These are phyloP conservation scores for Colletotrichum orbiculare DNA, from an alignment of 2,329 filamentous ascomycete species.

Conservation along the genomic window DNA sequence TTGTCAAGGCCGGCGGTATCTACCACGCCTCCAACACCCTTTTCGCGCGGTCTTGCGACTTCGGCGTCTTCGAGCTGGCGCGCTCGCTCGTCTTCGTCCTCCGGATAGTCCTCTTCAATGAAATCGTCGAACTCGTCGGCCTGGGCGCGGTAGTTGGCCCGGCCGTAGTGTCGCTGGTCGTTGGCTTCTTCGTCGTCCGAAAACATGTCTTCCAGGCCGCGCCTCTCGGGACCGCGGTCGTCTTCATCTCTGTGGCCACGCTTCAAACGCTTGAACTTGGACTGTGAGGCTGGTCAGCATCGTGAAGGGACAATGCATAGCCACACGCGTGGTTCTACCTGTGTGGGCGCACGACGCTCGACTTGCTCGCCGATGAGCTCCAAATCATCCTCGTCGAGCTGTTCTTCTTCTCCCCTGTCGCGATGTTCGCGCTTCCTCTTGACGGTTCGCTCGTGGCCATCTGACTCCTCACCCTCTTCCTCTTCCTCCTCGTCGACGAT, in stretches of 20 bases:
- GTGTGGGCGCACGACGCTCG: constrained; percentile 73
- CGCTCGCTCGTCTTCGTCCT: constrained; percentile 82
- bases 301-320: background rate
- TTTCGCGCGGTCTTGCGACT: constrained; percentile 82
- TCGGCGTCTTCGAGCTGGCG: constrained; percentile 87
- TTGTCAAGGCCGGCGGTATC: constrained; percentile 90
- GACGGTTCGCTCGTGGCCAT: constrained; percentile 65
- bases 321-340: constrained; percentile 65
- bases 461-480: constrained; percentile 70
- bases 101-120: constrained; percentile 95
- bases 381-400: constrained; percentile 94
- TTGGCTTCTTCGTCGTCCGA: constrained; percentile 85
- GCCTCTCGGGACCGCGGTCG: constrained; percentile 71
- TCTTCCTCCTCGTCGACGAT: constrained; percentile 93
- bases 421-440: constrained; percentile 81
- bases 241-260: constrained; percentile 84
- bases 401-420: constrained; percentile 86
- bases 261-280: constrained; percentile 96
- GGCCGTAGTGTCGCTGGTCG: constrained; percentile 63
- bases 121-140: constrained; percentile 93
- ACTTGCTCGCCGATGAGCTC: constrained; percentile 91
- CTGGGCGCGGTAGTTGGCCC: constrained; percentile 66
- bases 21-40: constrained; percentile 75
- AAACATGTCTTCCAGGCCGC: constrained; percentile 91
- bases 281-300: constrained; percentile 58